A percentile compares a stretch with the other conserved stretches of the same genome.
These are phyloP conservation scores for Botryotinia convoluta DNA, from an alignment of 2,329 filamentous ascomycete genomes.

Conservation along the genomic window DNA sequence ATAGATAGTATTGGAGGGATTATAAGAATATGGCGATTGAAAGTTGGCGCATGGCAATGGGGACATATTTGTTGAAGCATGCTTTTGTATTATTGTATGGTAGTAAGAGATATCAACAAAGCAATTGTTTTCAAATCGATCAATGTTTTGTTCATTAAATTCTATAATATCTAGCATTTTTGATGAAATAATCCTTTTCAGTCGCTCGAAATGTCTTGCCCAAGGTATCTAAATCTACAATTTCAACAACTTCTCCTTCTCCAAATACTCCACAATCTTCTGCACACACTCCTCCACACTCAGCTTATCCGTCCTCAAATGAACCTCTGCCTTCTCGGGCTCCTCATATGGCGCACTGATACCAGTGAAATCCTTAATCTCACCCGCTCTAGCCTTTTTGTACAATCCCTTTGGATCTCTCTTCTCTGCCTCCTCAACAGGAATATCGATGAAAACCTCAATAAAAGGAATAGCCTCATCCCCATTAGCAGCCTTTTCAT, in stretches of 20 bases:
- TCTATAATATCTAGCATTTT: not conserved
- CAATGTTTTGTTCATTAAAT: not conserved
- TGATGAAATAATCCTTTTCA: not conserved
- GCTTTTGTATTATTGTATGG: conserved; percentile 28
- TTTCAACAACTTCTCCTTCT: conserved; percentile 61
- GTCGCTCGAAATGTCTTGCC: not conserved
- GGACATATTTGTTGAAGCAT: conserved; percentile 24
- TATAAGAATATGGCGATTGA: conserved; percentile 8
- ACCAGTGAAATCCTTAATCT: conserved; percentile 97
- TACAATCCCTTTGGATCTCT: conserved; percentile 97
- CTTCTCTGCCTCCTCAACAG: conserved; percentile 87
- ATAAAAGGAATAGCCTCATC: conserved; percentile 77
- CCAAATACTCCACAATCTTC: conserved; percentile 78
- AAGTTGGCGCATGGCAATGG: conserved; percentile 27
- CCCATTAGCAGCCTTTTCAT: conserved; percentile 56
- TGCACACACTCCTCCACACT: conserved; percentile 85
- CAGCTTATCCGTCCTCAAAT: conserved; percentile 77
- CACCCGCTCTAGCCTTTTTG: conserved; percentile 89
- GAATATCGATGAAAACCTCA: conserved; percentile 90
- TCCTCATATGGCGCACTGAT: conserved; percentile 94
- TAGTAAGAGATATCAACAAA: conserved; percentile 16
- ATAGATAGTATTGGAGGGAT: conserved; percentile 28
- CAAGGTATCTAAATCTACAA: conserved; percentile 21
- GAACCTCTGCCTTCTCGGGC: conserved; percentile 80
- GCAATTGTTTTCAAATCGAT: conserved; percentile 4